Base-by-base conservation (phyloP, 2,329 filamentous ascomycete genomes). In the Rhexocercosporidium sp. region DNA sequence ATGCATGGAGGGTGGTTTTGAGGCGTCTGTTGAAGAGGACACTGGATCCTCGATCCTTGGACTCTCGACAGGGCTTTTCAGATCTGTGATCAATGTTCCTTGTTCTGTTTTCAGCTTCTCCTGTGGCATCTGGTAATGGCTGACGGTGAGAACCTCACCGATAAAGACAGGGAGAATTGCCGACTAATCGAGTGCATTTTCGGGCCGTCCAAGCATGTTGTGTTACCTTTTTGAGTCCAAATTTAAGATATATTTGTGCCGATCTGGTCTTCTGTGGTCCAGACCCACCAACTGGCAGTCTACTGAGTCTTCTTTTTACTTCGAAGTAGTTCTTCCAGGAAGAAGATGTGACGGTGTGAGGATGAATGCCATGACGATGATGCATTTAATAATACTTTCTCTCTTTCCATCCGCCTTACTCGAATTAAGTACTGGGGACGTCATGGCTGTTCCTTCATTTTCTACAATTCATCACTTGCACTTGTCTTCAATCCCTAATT, bases 61-160 rank as follows among this genome's bases (percentile, higher is more conserved):
- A n/a, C 49, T 31, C 29, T 27, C 22, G 12, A 29, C 49, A 31
- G 49, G 49, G 49, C 49, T 53, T 53, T 29, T 14, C 7, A 53
- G 49, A 53, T 53, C 49, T 53, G 16, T 37, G 25, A 53, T 53
- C 49, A 27, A 16, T 18, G 39, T 34, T 22, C 20, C 53, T 37
- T 57, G 53, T 39, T 22, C 46, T 57, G 53, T 39, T 22, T 20
- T 49, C 20, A 9, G 8, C 34, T 37, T 37, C 34, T 37, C 34
- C 9, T 39, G 53, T 57, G 12, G 9, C 31, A 56, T 39, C 9
- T 8, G 9, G n/a, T 31, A 5, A 9, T 57, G 31, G 53, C 14
- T 57, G 53, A 20, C 53, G 53, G 51, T 56, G 51, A 56, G 31
- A 39, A 22, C 39, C 53, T 57, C 53, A 57, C 53, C 53, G 51